Conservation (phyloP, 2,329 filamentous ascomycete species). For the Xylariales sp. region DNA sequence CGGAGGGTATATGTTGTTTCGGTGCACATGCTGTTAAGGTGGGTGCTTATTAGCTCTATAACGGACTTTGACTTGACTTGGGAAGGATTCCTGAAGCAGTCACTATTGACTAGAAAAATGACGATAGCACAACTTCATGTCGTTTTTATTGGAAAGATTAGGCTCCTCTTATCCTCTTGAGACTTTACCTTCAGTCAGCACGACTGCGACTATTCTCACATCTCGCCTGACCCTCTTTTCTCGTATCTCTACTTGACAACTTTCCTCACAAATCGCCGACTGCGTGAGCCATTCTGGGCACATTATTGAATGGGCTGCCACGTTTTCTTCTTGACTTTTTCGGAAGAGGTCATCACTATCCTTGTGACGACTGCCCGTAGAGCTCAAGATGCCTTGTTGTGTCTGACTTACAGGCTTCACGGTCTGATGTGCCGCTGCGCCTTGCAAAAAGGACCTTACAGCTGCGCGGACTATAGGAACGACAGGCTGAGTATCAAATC, state of each 20-base stretch:
- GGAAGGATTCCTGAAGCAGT: not conserved
- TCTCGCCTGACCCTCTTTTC: not conserved
- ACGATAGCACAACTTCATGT: not conserved
- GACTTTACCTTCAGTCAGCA: no score
- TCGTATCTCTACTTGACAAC: conserved; percentile 2
- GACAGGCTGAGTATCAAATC: not conserved
- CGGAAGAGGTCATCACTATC: conserved; percentile 3
- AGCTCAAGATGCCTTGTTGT: no score
- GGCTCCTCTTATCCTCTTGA: no score
- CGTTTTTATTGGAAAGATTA: not conserved
- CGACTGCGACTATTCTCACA: no score
- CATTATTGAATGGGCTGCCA: conserved; percentile 11
- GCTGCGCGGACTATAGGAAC: no score
- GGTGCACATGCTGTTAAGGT: conserved; percentile 48
- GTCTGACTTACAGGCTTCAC: no score
- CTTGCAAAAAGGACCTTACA: no score
- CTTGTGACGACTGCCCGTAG: no score
- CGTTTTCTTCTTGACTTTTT: conserved; percentile 7
- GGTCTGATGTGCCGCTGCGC: no score
- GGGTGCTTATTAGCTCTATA: conserved; percentile 5
- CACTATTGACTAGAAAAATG: not conserved
- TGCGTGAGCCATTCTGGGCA: conserved; percentile 1
- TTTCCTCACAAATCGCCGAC: not conserved
- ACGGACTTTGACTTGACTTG: not conserved
- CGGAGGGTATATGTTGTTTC: conserved; percentile 44